Evolutionary conservation across 495 filamentous ascomycete genomes (phyloP).

Genomic region (Xylaria venustula): DNA sequence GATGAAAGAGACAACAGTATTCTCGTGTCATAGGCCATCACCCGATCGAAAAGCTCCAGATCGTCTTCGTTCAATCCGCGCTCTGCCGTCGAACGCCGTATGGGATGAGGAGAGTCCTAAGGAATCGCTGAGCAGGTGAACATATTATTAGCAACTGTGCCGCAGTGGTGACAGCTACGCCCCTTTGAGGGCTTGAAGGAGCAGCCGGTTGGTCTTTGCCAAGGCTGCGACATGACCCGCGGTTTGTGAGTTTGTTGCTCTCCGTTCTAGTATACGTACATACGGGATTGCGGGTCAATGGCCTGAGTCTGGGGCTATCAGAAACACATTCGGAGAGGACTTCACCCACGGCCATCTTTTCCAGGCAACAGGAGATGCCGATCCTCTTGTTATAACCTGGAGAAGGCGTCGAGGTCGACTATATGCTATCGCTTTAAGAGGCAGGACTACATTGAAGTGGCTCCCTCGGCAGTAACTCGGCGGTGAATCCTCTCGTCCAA

Average conservation of each 20-base stretch:
- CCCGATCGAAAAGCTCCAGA: background rate
- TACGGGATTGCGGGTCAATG: background rate
- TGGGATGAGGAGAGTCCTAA: background rate
- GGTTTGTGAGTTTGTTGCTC: background rate
- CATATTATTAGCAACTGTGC: background rate
- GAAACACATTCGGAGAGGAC: background rate
- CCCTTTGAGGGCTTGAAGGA: background rate
- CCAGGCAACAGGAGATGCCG: background rate
- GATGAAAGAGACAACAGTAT: background rate
- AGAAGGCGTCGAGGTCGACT: background rate
- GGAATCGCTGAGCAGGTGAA: background rate
- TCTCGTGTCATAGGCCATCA: background rate
- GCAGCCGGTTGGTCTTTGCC: background rate
- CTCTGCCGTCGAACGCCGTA: background rate
- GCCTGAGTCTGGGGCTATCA: background rate
- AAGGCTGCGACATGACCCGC: background rate
- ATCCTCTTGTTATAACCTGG: conserved; percentile 5
- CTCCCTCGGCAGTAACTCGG: conserved; percentile 12
- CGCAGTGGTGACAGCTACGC: background rate
- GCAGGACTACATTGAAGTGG: conserved; percentile 2
- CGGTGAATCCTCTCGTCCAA: background rate
- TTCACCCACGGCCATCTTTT: background rate
- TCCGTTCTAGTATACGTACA: background rate
- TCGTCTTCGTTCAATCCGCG: background rate
- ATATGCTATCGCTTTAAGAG: background rate